phyloP scores from a whole-genome alignment of 805 yeast species.

The Candida michaelii region DNA sequence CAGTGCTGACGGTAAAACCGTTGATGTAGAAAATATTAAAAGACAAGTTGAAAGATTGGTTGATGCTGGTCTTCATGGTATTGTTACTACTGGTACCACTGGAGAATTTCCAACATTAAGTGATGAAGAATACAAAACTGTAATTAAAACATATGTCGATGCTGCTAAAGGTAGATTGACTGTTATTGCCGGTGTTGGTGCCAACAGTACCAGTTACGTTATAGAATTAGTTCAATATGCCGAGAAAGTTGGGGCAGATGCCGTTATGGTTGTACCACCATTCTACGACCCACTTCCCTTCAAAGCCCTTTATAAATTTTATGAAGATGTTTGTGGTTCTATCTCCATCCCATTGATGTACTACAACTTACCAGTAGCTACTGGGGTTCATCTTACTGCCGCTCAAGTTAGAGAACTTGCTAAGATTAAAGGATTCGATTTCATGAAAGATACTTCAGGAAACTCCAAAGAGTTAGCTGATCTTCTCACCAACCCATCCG shows the following conservation, averaged over 20 bases:
- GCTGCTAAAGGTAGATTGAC: slow-evolving; percentile 15
- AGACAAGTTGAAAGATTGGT: slow-evolving; percentile 15
- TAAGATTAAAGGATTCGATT: slow-evolving; percentile 16
- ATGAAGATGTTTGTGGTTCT: slow-evolving; percentile 16
- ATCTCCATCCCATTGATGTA: slow-evolving; percentile 16
- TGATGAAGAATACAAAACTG: slow-evolving; percentile 15
- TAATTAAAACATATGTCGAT: slow-evolving; percentile 15
- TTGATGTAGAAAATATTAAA: slow-evolving; percentile 11
- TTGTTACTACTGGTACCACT: slow-evolving; percentile 18
- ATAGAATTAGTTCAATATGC: slow-evolving; percentile 16
- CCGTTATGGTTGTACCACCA: slow-evolving; percentile 17
- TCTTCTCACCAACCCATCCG: slow-evolving; percentile 14
- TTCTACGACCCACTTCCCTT: slow-evolving; percentile 15
- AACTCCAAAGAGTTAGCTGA: slow-evolving; percentile 12
- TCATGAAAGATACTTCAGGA: slow-evolving; percentile 16
- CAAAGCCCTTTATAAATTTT: slow-evolving; percentile 14
- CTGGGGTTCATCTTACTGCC: slow-evolving; percentile 16
- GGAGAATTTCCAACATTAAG: slow-evolving; percentile 17
- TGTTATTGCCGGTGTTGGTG: slow-evolving; percentile 17
- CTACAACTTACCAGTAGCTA: slow-evolving; percentile 17
- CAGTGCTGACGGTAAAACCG: slow-evolving; percentile 10
- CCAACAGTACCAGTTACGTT: slow-evolving; percentile 15
- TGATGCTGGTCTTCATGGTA: slow-evolving; percentile 15
- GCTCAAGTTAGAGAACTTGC: slow-evolving; percentile 14
- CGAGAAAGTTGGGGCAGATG: slow-evolving; percentile 16